phyloP scores from a whole-genome alignment of 169 alveolate species.

The Cryptosporidium viatorum region DNA sequence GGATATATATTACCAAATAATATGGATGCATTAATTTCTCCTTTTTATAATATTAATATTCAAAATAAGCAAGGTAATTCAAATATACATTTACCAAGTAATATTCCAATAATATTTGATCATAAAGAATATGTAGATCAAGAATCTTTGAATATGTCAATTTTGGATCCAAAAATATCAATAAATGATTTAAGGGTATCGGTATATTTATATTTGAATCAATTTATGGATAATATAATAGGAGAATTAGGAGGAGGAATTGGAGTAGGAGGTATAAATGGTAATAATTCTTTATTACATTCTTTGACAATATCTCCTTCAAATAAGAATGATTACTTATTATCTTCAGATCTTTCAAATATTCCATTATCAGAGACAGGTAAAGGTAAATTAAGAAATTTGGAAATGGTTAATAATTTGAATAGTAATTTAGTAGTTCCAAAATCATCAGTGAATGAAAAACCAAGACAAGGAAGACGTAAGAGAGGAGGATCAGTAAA shows the following conservation, averaged over 20 bases:
- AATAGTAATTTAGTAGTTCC: too few relatives aligned
- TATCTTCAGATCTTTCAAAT: neutral
- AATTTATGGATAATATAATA: neutral
- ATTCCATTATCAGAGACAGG: neutral
- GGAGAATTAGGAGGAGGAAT: neutral
- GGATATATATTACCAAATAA: slow-evolving; percentile 59
- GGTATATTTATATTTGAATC: slow-evolving; percentile 35
- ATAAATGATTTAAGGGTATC: slow-evolving; percentile 11
- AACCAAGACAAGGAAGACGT: slow-evolving; percentile 19
- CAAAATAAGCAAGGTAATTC: slow-evolving; percentile 7
- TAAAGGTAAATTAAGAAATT: neutral
- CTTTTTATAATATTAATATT: slow-evolving; percentile 16
- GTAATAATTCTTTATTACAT: neutral
- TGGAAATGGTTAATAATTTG: neutral
- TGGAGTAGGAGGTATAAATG: neutral
- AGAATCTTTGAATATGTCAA: neutral
- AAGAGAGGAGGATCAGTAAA: neutral
- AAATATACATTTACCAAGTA: slow-evolving; percentile 27
- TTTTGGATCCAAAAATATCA: slow-evolving; percentile 26
- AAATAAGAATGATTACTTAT: neutral
- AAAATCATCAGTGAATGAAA: neutral
- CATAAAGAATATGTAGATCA: neutral
- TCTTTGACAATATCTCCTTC: slow-evolving; percentile 33
- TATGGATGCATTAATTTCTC: slow-evolving; percentile 42
- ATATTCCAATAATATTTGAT: slow-evolving; percentile 57